These are phyloP conservation scores for Fonsecaea nubica DNA, from an alignment of 2,329 filamentous ascomycete genomes.

Conservation along the genomic window DNA sequence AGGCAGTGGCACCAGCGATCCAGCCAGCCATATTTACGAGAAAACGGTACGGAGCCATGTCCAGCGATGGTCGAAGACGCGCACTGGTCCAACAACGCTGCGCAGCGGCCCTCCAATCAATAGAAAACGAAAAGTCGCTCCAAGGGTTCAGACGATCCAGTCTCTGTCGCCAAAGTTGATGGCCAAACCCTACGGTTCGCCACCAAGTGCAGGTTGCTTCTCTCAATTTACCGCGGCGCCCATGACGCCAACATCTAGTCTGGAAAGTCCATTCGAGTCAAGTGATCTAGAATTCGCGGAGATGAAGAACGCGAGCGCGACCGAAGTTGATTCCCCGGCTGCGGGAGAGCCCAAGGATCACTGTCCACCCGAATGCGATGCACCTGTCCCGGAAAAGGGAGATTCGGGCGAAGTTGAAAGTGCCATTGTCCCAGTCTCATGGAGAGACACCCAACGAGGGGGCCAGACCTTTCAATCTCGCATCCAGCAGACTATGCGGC, in stretches of 20 bases:
- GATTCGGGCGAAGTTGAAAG: background rate
- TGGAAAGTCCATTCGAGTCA: background rate
- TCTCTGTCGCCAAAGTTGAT: background rate
- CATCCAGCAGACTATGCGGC: conserved; percentile 1
- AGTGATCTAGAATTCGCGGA: background rate
- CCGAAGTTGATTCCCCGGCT: background rate
- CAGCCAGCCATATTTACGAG: background rate
- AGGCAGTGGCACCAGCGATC: background rate
- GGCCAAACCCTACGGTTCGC: background rate
- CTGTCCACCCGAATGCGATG: background rate
- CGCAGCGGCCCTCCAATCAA: background rate
- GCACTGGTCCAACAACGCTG: background rate
- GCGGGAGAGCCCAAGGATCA: background rate
- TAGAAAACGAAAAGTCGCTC: background rate
- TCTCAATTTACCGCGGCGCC: background rate
- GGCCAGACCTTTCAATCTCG: background rate
- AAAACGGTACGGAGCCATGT: background rate
- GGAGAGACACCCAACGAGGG: background rate
- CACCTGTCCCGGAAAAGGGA: background rate
- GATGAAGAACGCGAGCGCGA: background rate
- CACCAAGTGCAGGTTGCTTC: background rate
- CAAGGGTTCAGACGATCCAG: background rate
- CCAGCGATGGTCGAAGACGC: background rate
- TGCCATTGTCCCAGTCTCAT: background rate
- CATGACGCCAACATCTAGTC: background rate